A percentile compares a stretch with the other conserved stretches of the same genome.
These are phyloP conservation scores for Picochlorum costavermella DNA, from an alignment of 139 green algal genomes.

Conservation along the genomic window DNA sequence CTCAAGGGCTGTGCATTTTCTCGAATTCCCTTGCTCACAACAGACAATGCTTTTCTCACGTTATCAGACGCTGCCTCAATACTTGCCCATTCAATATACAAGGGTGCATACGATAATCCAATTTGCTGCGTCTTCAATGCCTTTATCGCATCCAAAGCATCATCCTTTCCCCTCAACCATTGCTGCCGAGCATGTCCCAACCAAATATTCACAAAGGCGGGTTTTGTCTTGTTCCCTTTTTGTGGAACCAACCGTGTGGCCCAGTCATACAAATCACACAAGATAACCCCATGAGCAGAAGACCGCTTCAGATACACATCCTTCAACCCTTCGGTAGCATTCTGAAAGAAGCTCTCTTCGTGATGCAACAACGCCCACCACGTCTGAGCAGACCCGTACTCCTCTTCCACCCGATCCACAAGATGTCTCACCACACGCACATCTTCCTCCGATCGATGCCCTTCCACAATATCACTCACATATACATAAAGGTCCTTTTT, in stretches of 20 bases:
- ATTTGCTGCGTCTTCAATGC: slow-evolving; percentile 69
- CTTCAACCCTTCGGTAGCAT: background rate
- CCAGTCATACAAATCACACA: slow-evolving; percentile 61
- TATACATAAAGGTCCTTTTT: too few species aligned
- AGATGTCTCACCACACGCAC: background rate
- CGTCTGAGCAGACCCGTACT: background rate
- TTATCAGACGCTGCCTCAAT: slow-evolving; percentile 59
- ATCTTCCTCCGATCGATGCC: background rate
- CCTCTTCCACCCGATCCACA: background rate
- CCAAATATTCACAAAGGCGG: slow-evolving; percentile 64
- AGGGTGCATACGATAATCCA: slow-evolving; percentile 32
- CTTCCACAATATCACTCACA: too few species aligned
- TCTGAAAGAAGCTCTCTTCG: background rate
- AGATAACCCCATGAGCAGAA: slow-evolving; percentile 5
- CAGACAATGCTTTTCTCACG: slow-evolving; percentile 35
- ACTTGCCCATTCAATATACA: slow-evolving; percentile 70
- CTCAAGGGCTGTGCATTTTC: background rate
- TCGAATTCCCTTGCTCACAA: slow-evolving; percentile 49
- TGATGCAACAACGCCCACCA: slow-evolving; percentile 1
- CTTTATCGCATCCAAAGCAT: slow-evolving; percentile 80
- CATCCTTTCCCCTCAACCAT: slow-evolving; percentile 62
- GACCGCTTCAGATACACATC: slow-evolving; percentile 1
- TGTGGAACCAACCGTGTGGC: slow-evolving; percentile 60
- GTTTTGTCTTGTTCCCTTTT: slow-evolving; percentile 38
- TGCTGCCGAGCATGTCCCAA: slow-evolving; percentile 65